Evolutionary conservation across 2,329 filamentous ascomycete genomes (phyloP).

Genomic region (Fusarium napiforme): DNA sequence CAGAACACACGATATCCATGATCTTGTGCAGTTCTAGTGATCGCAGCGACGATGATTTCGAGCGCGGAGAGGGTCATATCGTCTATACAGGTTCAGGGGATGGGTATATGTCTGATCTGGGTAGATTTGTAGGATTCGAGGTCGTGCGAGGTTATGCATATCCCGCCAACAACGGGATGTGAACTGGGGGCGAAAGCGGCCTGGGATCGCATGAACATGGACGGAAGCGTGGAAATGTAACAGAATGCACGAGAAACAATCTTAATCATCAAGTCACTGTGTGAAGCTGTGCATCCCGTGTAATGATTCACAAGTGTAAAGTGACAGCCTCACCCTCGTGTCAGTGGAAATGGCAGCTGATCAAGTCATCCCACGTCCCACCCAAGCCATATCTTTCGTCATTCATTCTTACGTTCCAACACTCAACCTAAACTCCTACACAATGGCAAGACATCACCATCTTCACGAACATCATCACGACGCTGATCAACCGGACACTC

Average conservation of each 20-base stretch:
- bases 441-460: neutral
- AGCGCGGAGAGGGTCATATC: neutral
- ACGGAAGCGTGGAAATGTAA: neutral
- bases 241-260: fast-evolving
- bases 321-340: neutral
- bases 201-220: neutral
- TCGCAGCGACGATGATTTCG: neutral
- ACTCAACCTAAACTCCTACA: fast-evolving
- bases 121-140: neutral
- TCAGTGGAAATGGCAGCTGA: neutral
- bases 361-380: neutral
- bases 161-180: neutral
- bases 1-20: too few relatives aligned
- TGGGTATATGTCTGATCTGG: neutral
- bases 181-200: neutral
- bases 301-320: neutral
- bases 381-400: neutral
- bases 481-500: neutral
- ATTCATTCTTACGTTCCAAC: neutral
- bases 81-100: too few relatives aligned
- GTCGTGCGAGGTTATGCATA: neutral
- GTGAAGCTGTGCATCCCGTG: neutral
- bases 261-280: neutral
- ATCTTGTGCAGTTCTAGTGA: too few relatives aligned
- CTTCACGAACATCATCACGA: neutral